A percentile compares a stretch with the other conserved stretches of the same genome.
These are phyloP conservation scores for Eremothecium cymbalariae DNA, from an alignment of 1,139 yeast species.

Conservation along the genomic window DNA sequence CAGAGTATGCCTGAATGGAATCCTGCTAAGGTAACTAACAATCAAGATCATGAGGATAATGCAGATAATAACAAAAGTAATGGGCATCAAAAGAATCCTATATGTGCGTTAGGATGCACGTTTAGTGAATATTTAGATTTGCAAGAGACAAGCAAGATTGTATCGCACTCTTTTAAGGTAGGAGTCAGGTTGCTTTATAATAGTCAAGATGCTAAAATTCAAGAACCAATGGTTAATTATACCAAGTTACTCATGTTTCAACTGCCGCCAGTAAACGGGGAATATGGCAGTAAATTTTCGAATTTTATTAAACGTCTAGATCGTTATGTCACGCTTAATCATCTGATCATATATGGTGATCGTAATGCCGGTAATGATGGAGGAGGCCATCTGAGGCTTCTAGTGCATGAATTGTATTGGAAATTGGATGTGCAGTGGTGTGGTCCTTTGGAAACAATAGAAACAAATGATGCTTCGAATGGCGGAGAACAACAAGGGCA, in stretches of 20 bases:
- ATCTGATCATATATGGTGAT: slow-evolving; percentile 21
- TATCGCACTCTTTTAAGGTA: slow-evolving; percentile 27
- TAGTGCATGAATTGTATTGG: slow-evolving; percentile 30
- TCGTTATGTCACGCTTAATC: slow-evolving; percentile 25
- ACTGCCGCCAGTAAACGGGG: slow-evolving; percentile 24
- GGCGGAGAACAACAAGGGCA: no score
- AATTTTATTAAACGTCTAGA: slow-evolving; percentile 28
- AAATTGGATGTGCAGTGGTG: slow-evolving; percentile 30
- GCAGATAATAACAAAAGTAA: slow-evolving; percentile 8
- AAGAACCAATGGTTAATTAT: slow-evolving; percentile 27
- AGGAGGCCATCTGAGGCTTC: slow-evolving; percentile 19
- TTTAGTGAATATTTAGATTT: slow-evolving; percentile 21
- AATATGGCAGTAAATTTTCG: slow-evolving; percentile 28
- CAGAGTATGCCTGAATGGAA: slow-evolving; percentile 27
- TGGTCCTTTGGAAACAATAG: slow-evolving; percentile 26
- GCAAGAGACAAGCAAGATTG: slow-evolving; percentile 19
- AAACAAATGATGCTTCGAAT: no score
- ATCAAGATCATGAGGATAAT: slow-evolving; percentile 2
- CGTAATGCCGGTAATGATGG: slow-evolving; percentile 9
- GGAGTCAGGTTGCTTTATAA: slow-evolving; percentile 27
- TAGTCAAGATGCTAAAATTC: slow-evolving; percentile 26
- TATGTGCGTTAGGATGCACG: slow-evolving; percentile 25
- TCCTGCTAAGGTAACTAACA: not conserved
- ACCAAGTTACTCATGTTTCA: slow-evolving; percentile 23
- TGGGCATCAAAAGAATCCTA: slow-evolving; percentile 15